Evolutionary conservation across 148 eudicot genomes (phyloP), one percentile per base, ranked within the genome.

Genomic region (Rhododendron ferrugineum): DNA sequence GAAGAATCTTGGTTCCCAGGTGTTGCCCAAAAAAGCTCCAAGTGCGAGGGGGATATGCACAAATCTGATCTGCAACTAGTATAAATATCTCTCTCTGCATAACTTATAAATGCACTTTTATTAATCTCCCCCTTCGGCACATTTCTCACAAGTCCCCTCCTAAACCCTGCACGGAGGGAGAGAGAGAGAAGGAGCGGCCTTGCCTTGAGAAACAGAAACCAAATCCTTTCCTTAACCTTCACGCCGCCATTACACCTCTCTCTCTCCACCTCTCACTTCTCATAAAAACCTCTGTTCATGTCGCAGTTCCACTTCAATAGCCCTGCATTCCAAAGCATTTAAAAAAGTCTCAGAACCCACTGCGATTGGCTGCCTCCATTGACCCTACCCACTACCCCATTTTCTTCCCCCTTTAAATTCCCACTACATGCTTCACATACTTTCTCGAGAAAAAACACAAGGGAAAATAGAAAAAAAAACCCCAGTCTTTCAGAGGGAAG

Each of bases 141-240:
- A 62, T 8, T 23, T 62, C 70, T 62, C 70, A 56, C 64, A 4
- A 56, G 22, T 18, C 70, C 70, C 26, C 26, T 64, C 70, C 26
- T 56, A 49, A 10, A 49, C 14, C 52, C 52, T 49, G 52, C 14
- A 49, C 52, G 14, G 52, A 68, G 73, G 1, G 32, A 34, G 40
- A 72, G 76, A 14, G 28, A 13, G 42, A 75, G 47, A 37, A 89
- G 86, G 84, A 62, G 85, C 34, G 73, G 86, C 92, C 90, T 90
- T 92, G 91, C 92, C 91, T 92, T 92, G 91, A 89, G 90, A 90
- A 85, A 77, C 87, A 83, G 87, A 85, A 76, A 15, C 7, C 89
- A 86, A 88, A 85, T 85, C 89, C 83, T 86, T 91, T 80, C 88
- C 93, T 87, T 92, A 64, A 83, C 86, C 89, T 85, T 88, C 90